Evolutionary conservation across 331 rosid genomes (phyloP).

Genomic region (Cydonia oblonga): DNA sequence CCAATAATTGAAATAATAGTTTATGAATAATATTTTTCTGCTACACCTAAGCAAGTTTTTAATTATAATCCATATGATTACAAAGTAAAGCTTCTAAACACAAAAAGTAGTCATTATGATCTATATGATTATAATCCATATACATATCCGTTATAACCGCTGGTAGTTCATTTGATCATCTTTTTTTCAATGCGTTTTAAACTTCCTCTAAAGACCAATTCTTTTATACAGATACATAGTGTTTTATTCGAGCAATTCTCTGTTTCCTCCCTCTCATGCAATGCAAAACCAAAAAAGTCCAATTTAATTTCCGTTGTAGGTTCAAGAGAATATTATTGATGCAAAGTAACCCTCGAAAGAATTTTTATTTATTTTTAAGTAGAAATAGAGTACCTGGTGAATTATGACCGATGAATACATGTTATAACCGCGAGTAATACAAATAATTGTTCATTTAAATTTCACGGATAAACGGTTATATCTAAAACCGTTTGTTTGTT

Average conservation of each 20-base stretch:
- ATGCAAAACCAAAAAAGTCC: background rate
- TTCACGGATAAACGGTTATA: too few species aligned
- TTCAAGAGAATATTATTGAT: background rate
- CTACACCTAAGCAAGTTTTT: too few species aligned
- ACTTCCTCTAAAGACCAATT: background rate
- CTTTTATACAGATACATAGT: background rate
- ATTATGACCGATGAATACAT: constrained; percentile 16
- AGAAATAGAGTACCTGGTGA: constrained; percentile 33
- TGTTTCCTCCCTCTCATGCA: background rate
- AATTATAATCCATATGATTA: too few species aligned
- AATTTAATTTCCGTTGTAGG: background rate
- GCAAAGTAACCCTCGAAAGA: background rate
- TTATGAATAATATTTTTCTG: too few species aligned
- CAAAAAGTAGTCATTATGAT: too few species aligned
- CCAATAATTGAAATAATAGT: too few species aligned
- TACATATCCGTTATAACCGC: too few species aligned
- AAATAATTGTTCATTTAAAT: too few species aligned
- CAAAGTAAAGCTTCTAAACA: too few species aligned
- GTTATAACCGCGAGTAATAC: too few species aligned
- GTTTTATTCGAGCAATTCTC: background rate
- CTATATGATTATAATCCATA: too few species aligned
- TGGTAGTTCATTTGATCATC: background rate
- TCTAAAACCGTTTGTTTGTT: too few species aligned
- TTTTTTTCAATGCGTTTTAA: background rate
- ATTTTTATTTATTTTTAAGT: background rate